Evolutionary conservation across 1,284 basidiomycete genomes (phyloP), one percentile per base, ranked within the genome.

Genomic region (Cryptococcus wingfieldii): DNA sequence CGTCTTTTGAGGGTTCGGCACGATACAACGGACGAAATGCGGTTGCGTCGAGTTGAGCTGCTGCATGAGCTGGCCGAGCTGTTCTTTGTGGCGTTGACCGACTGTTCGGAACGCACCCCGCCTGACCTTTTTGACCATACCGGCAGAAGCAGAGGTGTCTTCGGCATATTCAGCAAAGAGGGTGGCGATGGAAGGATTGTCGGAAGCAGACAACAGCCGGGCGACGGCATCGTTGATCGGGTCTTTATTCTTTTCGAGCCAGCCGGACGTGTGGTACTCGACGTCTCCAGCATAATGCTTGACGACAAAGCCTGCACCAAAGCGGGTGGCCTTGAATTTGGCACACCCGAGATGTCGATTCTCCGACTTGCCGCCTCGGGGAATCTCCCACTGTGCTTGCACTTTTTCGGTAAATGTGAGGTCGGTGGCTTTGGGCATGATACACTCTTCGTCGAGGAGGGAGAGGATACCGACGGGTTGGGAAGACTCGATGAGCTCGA

Each of bases 231-330:
- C 94, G 75, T 98, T 98, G 61, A 99, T 80, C 0, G 96, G 96
- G 70, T 99, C 96, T 78, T 97, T 97, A 82, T 99, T 99, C 85
- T 98, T 98, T 80, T 96, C 93, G 60, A 99, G 80, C 96, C 96
- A 99, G 9, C 92, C 90, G 41, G 93, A 87, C 1, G 95, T 98
- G 46, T 88, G 83, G 69, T 99, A 99, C 70, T 98, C 94, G 68
- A 99, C 96, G 59, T 87, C 88, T 48, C 93, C 96, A 0, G 96
- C 96, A 71, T 98, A 98, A 75, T 99, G 96, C 64, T 91, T 86
- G 56, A 99, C 84, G 60, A 93, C 86, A 79, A 99, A 99, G 13
- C 96, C 95, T 69, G 92, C 88, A 46, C 90, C 88, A 71, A 98
- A 96, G 7, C 94, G 83, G 7, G 91, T 83, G 0, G 90, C 84